Conservation (phyloP, 805 yeast genomes). For the Lachancea waltii region DNA sequence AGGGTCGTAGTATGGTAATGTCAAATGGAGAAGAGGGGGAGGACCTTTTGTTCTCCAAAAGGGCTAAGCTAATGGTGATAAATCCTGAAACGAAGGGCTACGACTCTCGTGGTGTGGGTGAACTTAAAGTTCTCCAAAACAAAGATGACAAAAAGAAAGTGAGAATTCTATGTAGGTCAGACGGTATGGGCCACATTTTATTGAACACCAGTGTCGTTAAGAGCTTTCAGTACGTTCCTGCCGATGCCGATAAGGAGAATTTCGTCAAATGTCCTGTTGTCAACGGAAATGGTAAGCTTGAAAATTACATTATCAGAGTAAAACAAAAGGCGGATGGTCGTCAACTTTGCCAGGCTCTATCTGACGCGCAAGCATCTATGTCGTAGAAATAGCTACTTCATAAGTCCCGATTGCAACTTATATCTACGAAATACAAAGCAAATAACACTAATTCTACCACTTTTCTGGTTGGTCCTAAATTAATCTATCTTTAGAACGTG, state of each 20-base stretch:
- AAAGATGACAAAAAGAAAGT: slow-evolving; percentile 49
- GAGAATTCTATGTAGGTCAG: slow-evolving; percentile 77
- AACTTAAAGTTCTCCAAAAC: slow-evolving; percentile 62
- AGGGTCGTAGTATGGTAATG: slow-evolving; percentile 38
- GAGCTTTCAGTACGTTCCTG: slow-evolving; percentile 51
- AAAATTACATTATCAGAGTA: slow-evolving; percentile 66
- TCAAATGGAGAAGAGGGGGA: slow-evolving; percentile 87
- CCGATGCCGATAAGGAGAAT: slow-evolving; percentile 52
- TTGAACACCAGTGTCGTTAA: slow-evolving; percentile 58
- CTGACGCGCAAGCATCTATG: slow-evolving; percentile 30
- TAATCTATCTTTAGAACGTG: too few relatives aligned
- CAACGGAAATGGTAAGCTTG: slow-evolving; percentile 48
- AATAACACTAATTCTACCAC: too few relatives aligned
- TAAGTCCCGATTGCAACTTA: too few relatives aligned
- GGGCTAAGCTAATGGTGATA: slow-evolving; percentile 64
- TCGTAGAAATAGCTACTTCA: too few relatives aligned
- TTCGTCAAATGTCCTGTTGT: slow-evolving; percentile 62
- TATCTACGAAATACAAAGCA: too few relatives aligned
- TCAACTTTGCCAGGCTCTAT: slow-evolving; percentile 27
- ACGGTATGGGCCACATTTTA: slow-evolving; percentile 76
- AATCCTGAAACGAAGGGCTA: slow-evolving; percentile 48
- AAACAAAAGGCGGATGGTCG: slow-evolving; percentile 42
- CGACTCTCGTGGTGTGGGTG: slow-evolving; percentile 71
- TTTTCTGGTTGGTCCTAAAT: too few relatives aligned
- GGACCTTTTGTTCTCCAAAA: slow-evolving; percentile 51